Percentiles rank a stretch among this genome's conserved stretches.
Conservation (phyloP, 1,284 basidiomycete species). For the Leccinum olivaceoglutinosum region DNA sequence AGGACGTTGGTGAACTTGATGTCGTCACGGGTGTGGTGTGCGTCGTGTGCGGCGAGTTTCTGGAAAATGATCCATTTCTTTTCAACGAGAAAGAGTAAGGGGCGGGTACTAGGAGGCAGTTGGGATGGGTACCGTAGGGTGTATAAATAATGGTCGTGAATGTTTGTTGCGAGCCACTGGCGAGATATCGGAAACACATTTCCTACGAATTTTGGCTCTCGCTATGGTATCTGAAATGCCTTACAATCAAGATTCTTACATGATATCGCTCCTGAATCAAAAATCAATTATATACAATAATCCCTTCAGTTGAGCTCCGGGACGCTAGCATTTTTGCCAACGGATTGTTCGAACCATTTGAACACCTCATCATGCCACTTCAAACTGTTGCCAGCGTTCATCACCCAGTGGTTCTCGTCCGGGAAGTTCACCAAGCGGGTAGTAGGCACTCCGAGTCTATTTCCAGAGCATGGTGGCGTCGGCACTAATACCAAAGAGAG, state of each 20-base stretch:
- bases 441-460: constrained; percentile 61
- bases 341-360: constrained; percentile 77
- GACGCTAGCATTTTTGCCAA: constrained; percentile 34
- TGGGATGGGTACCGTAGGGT: neutral
- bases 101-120: constrained; percentile 69
- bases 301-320: constrained; percentile 16
- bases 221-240: constrained; percentile 2
- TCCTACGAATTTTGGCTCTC: neutral
- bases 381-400: constrained; percentile 72
- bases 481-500: neutral
- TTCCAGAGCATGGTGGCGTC: neutral
- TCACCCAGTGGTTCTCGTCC: constrained; percentile 90
- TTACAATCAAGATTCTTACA: neutral
- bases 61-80: constrained; percentile 99
- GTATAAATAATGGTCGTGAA: too few relatives aligned
- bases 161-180: too few relatives aligned
- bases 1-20: constrained; percentile 98
- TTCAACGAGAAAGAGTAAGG: constrained; percentile 87
- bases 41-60: constrained; percentile 76
- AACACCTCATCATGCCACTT: constrained; percentile 90
- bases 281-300: neutral
- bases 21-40: constrained; percentile 90
- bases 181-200: constrained; percentile 6
- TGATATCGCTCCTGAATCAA: neutral
- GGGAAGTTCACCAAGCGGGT: constrained; percentile 87